A percentile compares a stretch with the other conserved stretches of the same genome.
These are phyloP conservation scores for Saccharomyces mikatae DNA, from an alignment of 805 yeast genomes.

Conservation along the genomic window DNA sequence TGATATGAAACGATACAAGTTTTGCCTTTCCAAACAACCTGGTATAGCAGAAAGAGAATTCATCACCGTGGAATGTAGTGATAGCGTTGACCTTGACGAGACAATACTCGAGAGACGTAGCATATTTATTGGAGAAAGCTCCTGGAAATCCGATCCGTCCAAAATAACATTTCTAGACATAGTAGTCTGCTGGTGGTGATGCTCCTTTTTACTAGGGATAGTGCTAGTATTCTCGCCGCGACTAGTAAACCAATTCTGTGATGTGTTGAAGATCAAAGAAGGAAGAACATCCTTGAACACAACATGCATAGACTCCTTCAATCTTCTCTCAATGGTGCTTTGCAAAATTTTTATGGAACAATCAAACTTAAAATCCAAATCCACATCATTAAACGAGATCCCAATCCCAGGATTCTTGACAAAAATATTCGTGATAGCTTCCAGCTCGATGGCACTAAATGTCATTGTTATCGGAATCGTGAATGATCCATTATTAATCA, in stretches of 20 bases:
- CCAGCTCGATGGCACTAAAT: slow-evolving; percentile 27
- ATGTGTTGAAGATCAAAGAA: slow-evolving; percentile 28
- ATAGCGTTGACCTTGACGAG: slow-evolving; percentile 71
- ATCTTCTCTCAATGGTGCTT: slow-evolving; percentile 28
- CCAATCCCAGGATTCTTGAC: slow-evolving; percentile 29
- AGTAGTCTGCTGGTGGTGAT: neutral
- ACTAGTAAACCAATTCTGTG: slow-evolving; percentile 26
- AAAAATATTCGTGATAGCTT: slow-evolving; percentile 30
- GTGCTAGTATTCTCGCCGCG: neutral
- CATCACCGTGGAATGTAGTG: slow-evolving; percentile 50
- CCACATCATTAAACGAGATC: slow-evolving; percentile 32
- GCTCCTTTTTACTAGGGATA: neutral
- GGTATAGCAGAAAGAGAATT: slow-evolving; percentile 33
- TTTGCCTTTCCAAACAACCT: slow-evolving; percentile 31
- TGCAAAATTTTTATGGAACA: slow-evolving; percentile 31
- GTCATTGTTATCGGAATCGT: slow-evolving; percentile 31
- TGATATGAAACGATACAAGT: slow-evolving; percentile 26
- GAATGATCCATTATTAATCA: slow-evolving; percentile 29
- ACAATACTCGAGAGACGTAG: slow-evolving; percentile 59
- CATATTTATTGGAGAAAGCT: slow-evolving; percentile 58
- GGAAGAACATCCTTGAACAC: slow-evolving; percentile 31
- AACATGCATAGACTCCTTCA: slow-evolving; percentile 28
- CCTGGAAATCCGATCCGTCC: slow-evolving; percentile 28
- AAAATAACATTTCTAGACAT: slow-evolving; percentile 9
- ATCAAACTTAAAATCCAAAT: slow-evolving; percentile 29